Evolutionary conservation across 108 stramenopile genomes (phyloP).

Genomic region (Pinguiococcus pyrenoidosus): DNA sequence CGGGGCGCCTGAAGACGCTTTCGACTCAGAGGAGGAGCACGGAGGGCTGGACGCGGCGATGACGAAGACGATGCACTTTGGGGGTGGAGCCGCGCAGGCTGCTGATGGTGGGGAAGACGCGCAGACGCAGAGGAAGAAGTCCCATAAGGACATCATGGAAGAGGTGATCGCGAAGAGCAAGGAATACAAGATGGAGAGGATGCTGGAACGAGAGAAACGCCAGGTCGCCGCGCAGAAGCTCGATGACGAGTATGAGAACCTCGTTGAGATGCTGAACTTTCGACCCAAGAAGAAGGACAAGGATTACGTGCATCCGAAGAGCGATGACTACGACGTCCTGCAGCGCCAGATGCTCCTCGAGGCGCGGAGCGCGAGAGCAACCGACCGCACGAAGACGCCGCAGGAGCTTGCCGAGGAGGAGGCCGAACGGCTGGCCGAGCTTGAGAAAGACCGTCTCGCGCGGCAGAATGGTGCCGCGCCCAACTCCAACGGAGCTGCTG

Average conservation of each 20-base stretch:
- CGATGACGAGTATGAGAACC: constrained; percentile 67
- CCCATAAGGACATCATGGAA: constrained; percentile 67
- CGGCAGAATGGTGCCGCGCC: too few species aligned
- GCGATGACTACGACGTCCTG: constrained; percentile 48
- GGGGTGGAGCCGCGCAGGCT: constrained; percentile 43
- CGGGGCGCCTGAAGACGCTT: constrained; percentile 33
- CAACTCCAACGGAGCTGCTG: too few species aligned
- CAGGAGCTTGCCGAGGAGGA: constrained; percentile 87
- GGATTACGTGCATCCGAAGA: constrained; percentile 60
- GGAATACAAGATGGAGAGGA: constrained; percentile 62
- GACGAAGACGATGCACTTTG: constrained; percentile 79
- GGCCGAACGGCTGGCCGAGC: constrained; percentile 62
- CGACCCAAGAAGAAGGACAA: constrained; percentile 65
- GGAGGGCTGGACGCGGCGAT: constrained; percentile 45
- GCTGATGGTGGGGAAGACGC: constrained; percentile 9
- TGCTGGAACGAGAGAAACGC: constrained; percentile 66
- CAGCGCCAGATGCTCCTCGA: constrained; percentile 11
- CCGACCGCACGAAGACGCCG: constrained; percentile 79
- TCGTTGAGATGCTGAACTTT: constrained; percentile 54
- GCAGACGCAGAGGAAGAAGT: constrained; percentile 10
- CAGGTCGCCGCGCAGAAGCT: constrained; percentile 61
- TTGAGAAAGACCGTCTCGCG: constrained; percentile 68
- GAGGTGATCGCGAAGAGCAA: constrained; percentile 73
- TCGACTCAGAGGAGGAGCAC: constrained; percentile 50
- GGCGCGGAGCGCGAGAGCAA: constrained; percentile 52